Percentiles rank a stretch among this genome's conserved stretches.
Evolutionary conservation across 176 grass and related monocot species (phyloP).

Genomic region (Zoysia japonica): DNA sequence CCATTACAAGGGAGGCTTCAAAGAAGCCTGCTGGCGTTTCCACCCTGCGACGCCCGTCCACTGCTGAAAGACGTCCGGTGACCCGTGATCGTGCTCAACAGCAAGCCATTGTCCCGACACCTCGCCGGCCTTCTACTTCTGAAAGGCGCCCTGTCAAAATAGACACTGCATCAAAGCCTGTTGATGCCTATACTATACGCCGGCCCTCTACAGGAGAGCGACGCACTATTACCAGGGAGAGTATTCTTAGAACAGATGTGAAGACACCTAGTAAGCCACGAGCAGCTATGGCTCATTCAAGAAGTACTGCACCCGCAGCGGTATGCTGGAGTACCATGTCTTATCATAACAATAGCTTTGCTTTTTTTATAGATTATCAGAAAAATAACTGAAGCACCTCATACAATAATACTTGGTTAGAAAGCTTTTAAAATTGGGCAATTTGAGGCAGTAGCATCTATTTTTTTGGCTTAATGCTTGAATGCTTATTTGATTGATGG

Average conservation of each 20-base stretch:
- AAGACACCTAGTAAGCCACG: constrained; percentile 39
- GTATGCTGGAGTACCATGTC: constrained; percentile 31
- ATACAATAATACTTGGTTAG: background rate
- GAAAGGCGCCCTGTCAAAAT: constrained; percentile 43
- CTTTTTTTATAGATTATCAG: background rate
- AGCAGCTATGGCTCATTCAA: constrained; percentile 27
- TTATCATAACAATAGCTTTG: background rate
- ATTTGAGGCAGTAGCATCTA: background rate
- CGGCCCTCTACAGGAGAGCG: constrained; percentile 56
- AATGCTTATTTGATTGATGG: background rate
- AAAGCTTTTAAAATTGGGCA: background rate
- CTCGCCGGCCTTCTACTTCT: constrained; percentile 47
- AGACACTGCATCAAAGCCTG: constrained; percentile 22
- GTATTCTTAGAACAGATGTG: constrained; percentile 36
- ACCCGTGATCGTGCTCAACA: constrained; percentile 40
- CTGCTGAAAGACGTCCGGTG: constrained; percentile 36
- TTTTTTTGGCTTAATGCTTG: constrained; percentile 6
- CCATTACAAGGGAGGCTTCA: constrained; percentile 23
- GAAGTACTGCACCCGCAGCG: constrained; percentile 14
- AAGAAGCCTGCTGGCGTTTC: constrained; percentile 44
- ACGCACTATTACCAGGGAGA: constrained; percentile 36
- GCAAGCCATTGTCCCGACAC: constrained; percentile 21
- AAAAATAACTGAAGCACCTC: constrained; percentile 4
- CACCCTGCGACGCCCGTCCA: constrained; percentile 42
- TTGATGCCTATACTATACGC: constrained; percentile 24